Evolutionary conservation across 768 basidiomycete genomes (phyloP).

Genomic region (Boletus pseudopeckii): DNA sequence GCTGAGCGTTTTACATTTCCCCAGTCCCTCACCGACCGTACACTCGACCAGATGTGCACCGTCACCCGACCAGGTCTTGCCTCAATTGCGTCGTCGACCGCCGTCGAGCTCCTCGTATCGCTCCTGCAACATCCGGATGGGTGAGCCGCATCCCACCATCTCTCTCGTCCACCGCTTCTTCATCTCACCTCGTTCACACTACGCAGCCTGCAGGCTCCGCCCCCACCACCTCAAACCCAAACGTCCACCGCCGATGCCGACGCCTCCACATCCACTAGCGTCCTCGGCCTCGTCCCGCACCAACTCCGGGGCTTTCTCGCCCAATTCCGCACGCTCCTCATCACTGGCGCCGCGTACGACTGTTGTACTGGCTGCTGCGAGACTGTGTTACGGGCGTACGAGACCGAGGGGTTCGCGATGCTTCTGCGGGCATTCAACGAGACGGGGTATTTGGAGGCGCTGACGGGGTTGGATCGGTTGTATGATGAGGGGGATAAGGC

Average conservation of each 20-base stretch:
- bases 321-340: slow-evolving; percentile 79
- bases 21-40: slow-evolving; percentile 77
- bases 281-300: slow-evolving; percentile 89
- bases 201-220: slow-evolving; percentile 58
- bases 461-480: slow-evolving; percentile 79
- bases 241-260: slow-evolving; percentile 12
- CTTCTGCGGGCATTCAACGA: slow-evolving; percentile 82
- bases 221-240: slow-evolving; percentile 50
- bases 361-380: slow-evolving; percentile 90
- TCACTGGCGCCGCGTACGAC: slow-evolving; percentile 84
- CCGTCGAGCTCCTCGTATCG: slow-evolving; percentile 88
- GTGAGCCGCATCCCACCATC: slow-evolving; percentile 38
- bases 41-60: slow-evolving; percentile 98
- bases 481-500: slow-evolving; percentile 71
- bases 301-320: slow-evolving; percentile 89
- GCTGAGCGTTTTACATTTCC: neutral
- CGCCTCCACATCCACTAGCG: slow-evolving; percentile 37
- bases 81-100: slow-evolving; percentile 85
- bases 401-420: slow-evolving; percentile 75
- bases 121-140: slow-evolving; percentile 87
- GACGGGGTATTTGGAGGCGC: slow-evolving; percentile 60
- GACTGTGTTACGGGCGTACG: slow-evolving; percentile 77
- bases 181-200: neutral
- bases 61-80: slow-evolving; percentile 95
- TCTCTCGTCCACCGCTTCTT: too few species aligned